These are phyloP conservation scores for Trypanosoma boissoni DNA, from an alignment of 208 protist species.

Conservation along the genomic window DNA sequence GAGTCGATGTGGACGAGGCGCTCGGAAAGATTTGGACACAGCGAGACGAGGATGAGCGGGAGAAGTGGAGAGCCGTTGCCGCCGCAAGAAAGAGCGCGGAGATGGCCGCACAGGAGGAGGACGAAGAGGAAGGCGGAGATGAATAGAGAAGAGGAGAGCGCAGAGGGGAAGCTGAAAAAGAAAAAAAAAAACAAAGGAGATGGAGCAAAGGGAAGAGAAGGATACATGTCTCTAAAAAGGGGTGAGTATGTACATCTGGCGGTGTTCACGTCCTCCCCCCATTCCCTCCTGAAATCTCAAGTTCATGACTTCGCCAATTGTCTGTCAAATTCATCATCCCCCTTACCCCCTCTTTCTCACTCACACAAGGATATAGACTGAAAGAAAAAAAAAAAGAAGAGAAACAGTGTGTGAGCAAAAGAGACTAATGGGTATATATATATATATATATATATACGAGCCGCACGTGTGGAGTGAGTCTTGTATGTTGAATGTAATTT, in stretches of 20 bases:
- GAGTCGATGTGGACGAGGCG: conserved; percentile 68
- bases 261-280: too few relatives aligned
- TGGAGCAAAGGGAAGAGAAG: not conserved
- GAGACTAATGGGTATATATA: not conserved
- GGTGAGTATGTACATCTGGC: not conserved
- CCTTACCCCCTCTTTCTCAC: too few relatives aligned
- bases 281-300: too few relatives aligned
- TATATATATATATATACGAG: conserved; percentile 7
- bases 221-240: not conserved
- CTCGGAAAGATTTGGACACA: conserved; percentile 74
- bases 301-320: too few relatives aligned
- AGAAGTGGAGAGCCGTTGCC: conserved; percentile 46
- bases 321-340: too few relatives aligned
- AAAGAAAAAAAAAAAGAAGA: too few relatives aligned
- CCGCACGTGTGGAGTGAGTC: too few relatives aligned
- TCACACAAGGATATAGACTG: too few relatives aligned
- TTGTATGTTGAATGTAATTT: too few relatives aligned
- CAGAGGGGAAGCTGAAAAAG: not conserved
- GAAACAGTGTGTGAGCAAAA: too few relatives aligned
- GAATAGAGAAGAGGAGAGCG: conserved; percentile 8
- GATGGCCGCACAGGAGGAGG: conserved; percentile 39
- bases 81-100: conserved; percentile 34
- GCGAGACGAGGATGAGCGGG: conserved; percentile 38
- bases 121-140: conserved; percentile 55
- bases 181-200: conserved; percentile 6